Conservation (phyloP, 352 stramenopile genomes). For the Globisporangium yorkense region DNA sequence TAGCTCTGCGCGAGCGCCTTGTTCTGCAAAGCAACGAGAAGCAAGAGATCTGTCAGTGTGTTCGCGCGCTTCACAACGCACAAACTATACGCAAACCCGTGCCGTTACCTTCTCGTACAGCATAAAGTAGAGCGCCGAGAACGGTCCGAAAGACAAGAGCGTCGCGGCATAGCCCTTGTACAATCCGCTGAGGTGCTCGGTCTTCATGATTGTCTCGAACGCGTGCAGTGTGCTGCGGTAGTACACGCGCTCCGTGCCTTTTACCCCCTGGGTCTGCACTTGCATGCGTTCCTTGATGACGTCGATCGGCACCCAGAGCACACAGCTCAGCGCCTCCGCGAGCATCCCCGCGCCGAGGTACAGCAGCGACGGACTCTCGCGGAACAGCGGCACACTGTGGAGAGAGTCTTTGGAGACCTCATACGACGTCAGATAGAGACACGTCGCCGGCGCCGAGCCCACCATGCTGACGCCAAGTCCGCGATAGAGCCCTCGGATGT, state of each 20-base stretch:
- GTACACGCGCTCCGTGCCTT: slow-evolving; percentile 29
- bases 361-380: slow-evolving; percentile 44
- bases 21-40: slow-evolving; percentile 19
- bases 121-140: slow-evolving; percentile 97
- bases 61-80: neutral
- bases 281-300: slow-evolving; percentile 98
- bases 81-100: neutral
- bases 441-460: slow-evolving; percentile 92
- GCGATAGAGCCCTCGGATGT: slow-evolving; percentile 90
- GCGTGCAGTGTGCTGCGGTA: slow-evolving; percentile 92
- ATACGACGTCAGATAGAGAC: slow-evolving; percentile 97
- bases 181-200: slow-evolving; percentile 87
- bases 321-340: slow-evolving; percentile 84
- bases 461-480: slow-evolving; percentile 94
- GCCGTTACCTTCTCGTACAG: slow-evolving; percentile 90
- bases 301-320: slow-evolving; percentile 99
- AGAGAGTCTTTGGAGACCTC: slow-evolving; percentile 80
- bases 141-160: slow-evolving; percentile 95
- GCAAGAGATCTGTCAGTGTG: neutral
- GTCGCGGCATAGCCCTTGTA: slow-evolving; percentile 96
- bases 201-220: slow-evolving; percentile 85
- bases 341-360: slow-evolving; percentile 71
- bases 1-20: slow-evolving; percentile 47
- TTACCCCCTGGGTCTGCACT: slow-evolving; percentile 67
- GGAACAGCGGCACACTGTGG: slow-evolving; percentile 32